Conservation (phyloP, 1,284 basidiomycete species). For the Trichosporon sp. region DNA sequence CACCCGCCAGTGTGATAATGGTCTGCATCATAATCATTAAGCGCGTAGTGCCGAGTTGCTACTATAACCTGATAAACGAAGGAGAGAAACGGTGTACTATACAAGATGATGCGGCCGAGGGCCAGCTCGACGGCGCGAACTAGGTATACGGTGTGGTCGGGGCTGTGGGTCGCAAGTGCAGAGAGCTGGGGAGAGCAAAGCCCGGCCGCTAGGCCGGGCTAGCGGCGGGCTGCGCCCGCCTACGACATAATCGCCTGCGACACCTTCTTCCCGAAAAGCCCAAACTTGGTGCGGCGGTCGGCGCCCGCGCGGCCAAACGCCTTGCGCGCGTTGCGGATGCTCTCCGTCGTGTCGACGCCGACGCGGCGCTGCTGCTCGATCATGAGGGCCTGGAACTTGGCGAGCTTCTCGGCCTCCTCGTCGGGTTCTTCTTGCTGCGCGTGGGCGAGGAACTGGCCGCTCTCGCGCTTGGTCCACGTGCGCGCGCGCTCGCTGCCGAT, state of each 20-base stretch:
- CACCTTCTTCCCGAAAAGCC: constrained; percentile 31
- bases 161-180: no score
- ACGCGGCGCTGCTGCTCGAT: constrained; percentile 36
- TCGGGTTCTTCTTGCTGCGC: background rate
- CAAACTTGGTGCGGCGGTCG: constrained; percentile 26
- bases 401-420: constrained; percentile 31
- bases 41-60: background rate
- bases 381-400: constrained; percentile 38
- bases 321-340: constrained; percentile 19
- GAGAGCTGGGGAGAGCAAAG: no score
- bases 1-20: background rate
- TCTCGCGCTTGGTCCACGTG: constrained; percentile 6
- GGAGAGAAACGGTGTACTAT: background rate
- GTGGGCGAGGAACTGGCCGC: background rate
- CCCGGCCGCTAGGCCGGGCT: no score
- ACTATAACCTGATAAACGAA: background rate
- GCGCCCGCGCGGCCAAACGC: constrained; percentile 13
- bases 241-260: constrained; percentile 23
- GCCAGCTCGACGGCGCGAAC: background rate
- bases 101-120: background rate
- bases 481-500: background rate
- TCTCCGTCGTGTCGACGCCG: constrained; percentile 27
- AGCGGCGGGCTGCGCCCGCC: no score
- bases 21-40: background rate
- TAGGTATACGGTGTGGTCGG: no score